Evolutionary conservation across 805 yeast species (phyloP), one percentile per base, ranked within the genome.

Genomic region (Zygoascus ofunaensis): DNA sequence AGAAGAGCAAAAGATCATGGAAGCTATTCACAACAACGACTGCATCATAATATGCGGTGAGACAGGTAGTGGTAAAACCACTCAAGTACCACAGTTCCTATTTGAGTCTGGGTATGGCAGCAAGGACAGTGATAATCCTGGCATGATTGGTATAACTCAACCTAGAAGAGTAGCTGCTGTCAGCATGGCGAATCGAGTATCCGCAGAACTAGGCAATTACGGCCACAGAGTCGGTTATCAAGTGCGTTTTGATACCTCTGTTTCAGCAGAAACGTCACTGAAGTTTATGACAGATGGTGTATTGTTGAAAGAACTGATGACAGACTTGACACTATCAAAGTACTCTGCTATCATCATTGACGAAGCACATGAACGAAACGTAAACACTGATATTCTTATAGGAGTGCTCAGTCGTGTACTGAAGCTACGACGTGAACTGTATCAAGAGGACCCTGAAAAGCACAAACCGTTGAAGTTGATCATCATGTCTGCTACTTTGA

Each of bases 261-360:
- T 89, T 0, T 62, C 72, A 4, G 48, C 62, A 0, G 63, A 66
- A 32, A 90, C 97, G 0, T 64, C 70, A 15, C 76, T 90, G 41
- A 87, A 87, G 66, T 87, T 86, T 59, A 82, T 92, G 94, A 90
- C 98, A 0, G 97, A 92, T 55, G 98, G 98, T 71, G 96, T 92
- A 20, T 65, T 92, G 43, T 66, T 94, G 32, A 73, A 97, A 53
- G 99, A 92, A 63, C 80, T 92, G 85, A 82, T 90, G 82, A 70
- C 76, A 1, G 98, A 92, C 57, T 82, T 92, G 48, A 65, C 82
- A 50, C 68, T 94, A 41, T 71, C 76, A 30, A 85, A 83, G 56
- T 92, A 92, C 60, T 87, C 97, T 0, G 80, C 84, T 0, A 73
- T 92, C 37, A 74, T 94, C 22, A 85, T 92, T 47, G 99, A 92